Conservation (phyloP, 257 asterid species). For the Lithospermum erythrorhizon region DNA sequence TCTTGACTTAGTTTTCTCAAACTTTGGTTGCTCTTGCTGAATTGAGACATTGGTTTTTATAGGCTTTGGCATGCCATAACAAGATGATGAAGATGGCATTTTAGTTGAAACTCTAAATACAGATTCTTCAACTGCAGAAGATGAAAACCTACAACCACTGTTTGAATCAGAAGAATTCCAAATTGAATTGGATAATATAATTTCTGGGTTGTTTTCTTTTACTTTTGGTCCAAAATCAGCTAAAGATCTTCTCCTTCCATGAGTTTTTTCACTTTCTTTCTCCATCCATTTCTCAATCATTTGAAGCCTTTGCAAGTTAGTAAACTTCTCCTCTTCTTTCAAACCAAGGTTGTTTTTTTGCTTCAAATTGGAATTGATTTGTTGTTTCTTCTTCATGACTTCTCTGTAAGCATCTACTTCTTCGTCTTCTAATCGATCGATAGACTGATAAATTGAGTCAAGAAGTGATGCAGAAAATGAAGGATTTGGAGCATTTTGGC, state of each 20-base stretch:
- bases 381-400: constrained; percentile 30
- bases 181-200: constrained; percentile 35
- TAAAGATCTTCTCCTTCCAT: constrained; percentile 30
- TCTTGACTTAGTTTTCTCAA: constrained; percentile 49
- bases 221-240: constrained; percentile 35
- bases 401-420: constrained; percentile 22
- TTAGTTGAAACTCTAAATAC: constrained; percentile 39
- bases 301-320: constrained; percentile 48
- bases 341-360: not conserved
- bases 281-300: constrained; percentile 93
- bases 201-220: constrained; percentile 14
- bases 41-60: constrained; percentile 37
- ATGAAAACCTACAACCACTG: constrained; percentile 33
- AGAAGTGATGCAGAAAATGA: constrained; percentile 73
- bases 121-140: constrained; percentile 33
- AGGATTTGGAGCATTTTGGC: constrained; percentile 20
- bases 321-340: constrained; percentile 39
- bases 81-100: constrained; percentile 17
- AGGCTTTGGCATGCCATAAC: constrained; percentile 33
- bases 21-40: constrained; percentile 29
- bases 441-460: constrained; percentile 68
- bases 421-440: constrained; percentile 39
- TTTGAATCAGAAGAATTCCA: constrained; percentile 67
- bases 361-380: not conserved
- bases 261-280: constrained; percentile 39